These are phyloP conservation scores for Gossypium gossypioides DNA, from an alignment of 441 rosid genomes.

Conservation along the genomic window DNA sequence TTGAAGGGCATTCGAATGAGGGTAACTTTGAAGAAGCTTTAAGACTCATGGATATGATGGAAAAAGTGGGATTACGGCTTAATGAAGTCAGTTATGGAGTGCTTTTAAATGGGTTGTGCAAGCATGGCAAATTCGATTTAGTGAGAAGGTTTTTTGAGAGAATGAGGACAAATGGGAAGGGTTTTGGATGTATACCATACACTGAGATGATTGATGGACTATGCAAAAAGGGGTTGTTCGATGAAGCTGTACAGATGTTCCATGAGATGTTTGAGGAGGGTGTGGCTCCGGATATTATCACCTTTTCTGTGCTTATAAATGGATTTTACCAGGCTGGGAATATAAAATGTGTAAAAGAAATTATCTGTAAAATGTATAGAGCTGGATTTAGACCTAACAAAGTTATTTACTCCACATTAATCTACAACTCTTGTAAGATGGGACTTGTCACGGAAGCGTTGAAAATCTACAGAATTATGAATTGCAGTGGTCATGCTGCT, in stretches of 20 bases:
- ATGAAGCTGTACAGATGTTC: constrained; percentile 53
- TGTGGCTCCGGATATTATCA: constrained; percentile 52
- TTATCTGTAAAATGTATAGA: constrained; percentile 54
- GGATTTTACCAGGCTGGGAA: constrained; percentile 56
- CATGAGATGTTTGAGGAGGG: constrained; percentile 51
- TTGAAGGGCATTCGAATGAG: constrained; percentile 43
- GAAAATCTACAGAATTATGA: constrained; percentile 51
- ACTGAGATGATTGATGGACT: constrained; percentile 70
- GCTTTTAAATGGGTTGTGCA: constrained; percentile 62
- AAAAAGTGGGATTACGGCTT: constrained; percentile 39
- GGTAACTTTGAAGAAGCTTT: constrained; percentile 56
- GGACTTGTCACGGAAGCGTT: constrained; percentile 52
- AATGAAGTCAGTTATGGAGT: constrained; percentile 57
- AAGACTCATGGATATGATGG: constrained; percentile 49
- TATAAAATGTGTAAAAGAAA: constrained; percentile 37
- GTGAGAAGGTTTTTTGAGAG: constrained; percentile 49
- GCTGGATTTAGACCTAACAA: constrained; percentile 51
- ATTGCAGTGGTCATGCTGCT: constrained; percentile 30
- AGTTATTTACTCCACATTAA: constrained; percentile 47
- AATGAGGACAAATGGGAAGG: constrained; percentile 48
- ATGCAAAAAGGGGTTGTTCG: constrained; percentile 48
- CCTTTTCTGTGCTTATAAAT: constrained; percentile 67
- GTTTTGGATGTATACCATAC: constrained; percentile 44
- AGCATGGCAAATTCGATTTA: constrained; percentile 45
- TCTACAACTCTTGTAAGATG: constrained; percentile 46